phyloP scores from a whole-genome alignment of 768 basidiomycete species.

The Collybia mongolica region DNA sequence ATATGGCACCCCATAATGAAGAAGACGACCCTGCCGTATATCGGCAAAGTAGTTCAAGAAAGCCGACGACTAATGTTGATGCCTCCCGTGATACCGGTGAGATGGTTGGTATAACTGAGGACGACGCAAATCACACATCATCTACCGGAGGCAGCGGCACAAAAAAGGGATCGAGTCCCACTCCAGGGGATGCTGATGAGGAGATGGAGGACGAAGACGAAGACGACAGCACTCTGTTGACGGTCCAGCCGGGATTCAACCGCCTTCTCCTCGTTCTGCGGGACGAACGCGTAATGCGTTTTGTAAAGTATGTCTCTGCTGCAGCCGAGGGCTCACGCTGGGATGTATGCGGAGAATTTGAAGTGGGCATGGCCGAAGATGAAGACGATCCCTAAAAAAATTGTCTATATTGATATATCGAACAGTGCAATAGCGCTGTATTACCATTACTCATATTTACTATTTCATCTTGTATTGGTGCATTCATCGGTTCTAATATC shows the following conservation, averaged over 20 bases:
- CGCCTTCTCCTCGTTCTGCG: conserved; percentile 84
- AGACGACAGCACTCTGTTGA: conserved; percentile 78
- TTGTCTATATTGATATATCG: background rate
- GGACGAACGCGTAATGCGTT: conserved; percentile 91
- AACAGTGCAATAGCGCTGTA: background rate
- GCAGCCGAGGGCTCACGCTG: conserved; percentile 88
- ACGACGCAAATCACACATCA: background rate
- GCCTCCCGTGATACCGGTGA: conserved; percentile 8
- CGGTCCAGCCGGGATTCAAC: conserved; percentile 89
- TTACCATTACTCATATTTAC: background rate
- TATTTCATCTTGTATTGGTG: background rate
- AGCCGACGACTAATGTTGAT: conserved; percentile 20
- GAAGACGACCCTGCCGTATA: conserved; percentile 97
- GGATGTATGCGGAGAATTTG: conserved; percentile 93
- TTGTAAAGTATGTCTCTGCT: conserved; percentile 93
- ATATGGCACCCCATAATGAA: conserved; percentile 92
- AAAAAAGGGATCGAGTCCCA: conserved; percentile 16
- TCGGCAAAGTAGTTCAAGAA: conserved; percentile 58
- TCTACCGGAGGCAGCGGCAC: background rate
- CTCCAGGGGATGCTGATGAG: conserved; percentile 34
- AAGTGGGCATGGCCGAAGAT: conserved; percentile 76
- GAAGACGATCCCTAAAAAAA: conserved; percentile 31
- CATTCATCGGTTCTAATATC: background rate
- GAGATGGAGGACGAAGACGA: conserved; percentile 58
- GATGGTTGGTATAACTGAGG: background rate